phyloP scores from a whole-genome alignment of 2,329 filamentous ascomycete species.

The Alternaria arbusti region DNA sequence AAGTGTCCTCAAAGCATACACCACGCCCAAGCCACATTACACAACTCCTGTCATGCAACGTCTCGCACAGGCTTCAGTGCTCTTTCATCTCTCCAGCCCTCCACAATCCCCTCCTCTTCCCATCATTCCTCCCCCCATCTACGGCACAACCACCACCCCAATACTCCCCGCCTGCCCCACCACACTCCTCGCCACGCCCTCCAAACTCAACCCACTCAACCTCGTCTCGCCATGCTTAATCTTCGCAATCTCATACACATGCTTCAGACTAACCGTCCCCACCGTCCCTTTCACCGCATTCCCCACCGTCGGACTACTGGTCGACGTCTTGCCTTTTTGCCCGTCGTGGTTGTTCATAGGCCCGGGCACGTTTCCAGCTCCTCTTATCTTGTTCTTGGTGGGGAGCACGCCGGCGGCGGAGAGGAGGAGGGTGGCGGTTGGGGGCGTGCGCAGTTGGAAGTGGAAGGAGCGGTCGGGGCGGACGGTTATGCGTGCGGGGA shows the following conservation, averaged over 20 bases:
- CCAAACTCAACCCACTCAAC: slow-evolving; percentile 74
- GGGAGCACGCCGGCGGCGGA: slow-evolving; percentile 78
- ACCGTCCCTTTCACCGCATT: slow-evolving; percentile 78
- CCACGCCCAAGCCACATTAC: background rate
- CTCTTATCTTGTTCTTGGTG: slow-evolving; percentile 77
- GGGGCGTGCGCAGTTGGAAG: slow-evolving; percentile 92
- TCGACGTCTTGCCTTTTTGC: slow-evolving; percentile 45
- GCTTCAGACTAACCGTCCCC: slow-evolving; percentile 90
- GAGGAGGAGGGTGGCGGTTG: slow-evolving; percentile 89
- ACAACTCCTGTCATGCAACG: too few species aligned
- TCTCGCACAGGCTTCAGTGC: rapidly evolving
- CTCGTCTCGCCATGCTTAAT: slow-evolving; percentile 73
- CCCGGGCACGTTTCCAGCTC: slow-evolving; percentile 64
- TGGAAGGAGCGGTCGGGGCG: slow-evolving; percentile 90
- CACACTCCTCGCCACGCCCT: slow-evolving; percentile 80
- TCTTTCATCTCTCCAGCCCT: background rate
- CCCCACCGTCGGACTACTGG: slow-evolving; percentile 40
- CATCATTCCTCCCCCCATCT: background rate
- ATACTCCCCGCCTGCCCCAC: slow-evolving; percentile 59
- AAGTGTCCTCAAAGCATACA: background rate
- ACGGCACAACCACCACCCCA: slow-evolving; percentile 58
- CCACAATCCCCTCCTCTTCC: background rate
- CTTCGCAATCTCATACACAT: slow-evolving; percentile 96
- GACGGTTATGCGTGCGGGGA: slow-evolving; percentile 89
- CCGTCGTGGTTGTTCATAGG: slow-evolving; percentile 51